A percentile compares a stretch with the other conserved stretches of the same genome.
These are phyloP conservation scores for Diplosphaera chodatii DNA, from an alignment of 139 green algal species.

Conservation along the genomic window DNA sequence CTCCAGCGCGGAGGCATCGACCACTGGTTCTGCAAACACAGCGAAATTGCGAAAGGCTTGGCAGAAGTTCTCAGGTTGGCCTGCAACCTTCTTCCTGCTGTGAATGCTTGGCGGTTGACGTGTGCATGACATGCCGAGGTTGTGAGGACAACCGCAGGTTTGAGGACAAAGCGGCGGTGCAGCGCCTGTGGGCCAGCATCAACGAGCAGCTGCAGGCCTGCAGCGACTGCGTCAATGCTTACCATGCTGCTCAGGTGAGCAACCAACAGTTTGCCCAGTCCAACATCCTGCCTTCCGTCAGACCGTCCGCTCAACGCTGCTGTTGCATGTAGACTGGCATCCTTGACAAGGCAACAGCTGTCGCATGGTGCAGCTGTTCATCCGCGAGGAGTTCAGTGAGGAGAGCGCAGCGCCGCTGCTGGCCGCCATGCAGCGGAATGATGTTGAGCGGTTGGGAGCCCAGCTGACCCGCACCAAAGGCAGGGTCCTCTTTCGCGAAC, in stretches of 20 bases:
- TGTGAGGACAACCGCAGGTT: neutral
- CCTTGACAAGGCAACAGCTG: no score
- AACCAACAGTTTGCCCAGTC: no score
- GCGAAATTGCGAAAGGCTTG: slow-evolving; percentile 8
- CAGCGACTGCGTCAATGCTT: slow-evolving; percentile 17
- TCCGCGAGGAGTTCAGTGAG: neutral
- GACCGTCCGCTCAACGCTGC: no score
- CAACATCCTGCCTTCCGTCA: no score
- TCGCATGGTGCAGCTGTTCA: neutral
- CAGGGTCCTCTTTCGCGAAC: no score
- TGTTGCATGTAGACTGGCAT: no score
- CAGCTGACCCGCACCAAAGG: neutral
- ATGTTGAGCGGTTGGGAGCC: slow-evolving; percentile 4
- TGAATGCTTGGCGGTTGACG: no score
- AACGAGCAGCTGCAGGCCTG: slow-evolving; percentile 14
- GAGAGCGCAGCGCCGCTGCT: neutral
- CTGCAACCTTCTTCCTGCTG: no score
- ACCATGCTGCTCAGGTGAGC: slow-evolving; percentile 23
- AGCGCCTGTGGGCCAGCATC: slow-evolving; percentile 16
- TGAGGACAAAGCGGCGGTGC: slow-evolving; percentile 19
- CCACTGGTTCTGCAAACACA: slow-evolving; percentile 30
- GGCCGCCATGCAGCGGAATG: neutral
- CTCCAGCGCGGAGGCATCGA: slow-evolving; percentile 5
- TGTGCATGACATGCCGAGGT: no score
- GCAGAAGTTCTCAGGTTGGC: slow-evolving; percentile 22